phyloP scores from a whole-genome alignment of 306 rosid genomes.

The Pterocarpus santalinus region DNA sequence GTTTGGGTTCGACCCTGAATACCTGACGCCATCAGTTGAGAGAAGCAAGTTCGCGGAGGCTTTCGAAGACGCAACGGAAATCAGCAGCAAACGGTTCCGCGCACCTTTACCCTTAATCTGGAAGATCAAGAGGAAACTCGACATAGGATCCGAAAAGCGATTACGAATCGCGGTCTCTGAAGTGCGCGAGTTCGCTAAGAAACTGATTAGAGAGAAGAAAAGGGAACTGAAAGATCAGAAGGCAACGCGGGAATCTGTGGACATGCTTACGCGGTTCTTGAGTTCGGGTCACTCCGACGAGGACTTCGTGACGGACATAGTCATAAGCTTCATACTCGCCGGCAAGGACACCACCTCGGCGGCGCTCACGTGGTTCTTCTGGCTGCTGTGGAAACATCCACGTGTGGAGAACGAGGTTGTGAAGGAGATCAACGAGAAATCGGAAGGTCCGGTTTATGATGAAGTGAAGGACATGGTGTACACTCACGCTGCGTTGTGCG shows the following conservation, averaged over 20 bases:
- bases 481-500: conserved; percentile 73
- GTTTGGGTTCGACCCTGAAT: conserved; percentile 72
- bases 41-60: conserved; percentile 62
- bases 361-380: conserved; percentile 74
- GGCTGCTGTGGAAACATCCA: conserved; percentile 60
- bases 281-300: conserved; percentile 65
- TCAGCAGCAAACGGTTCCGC: conserved; percentile 54
- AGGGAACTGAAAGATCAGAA: conserved; percentile 52
- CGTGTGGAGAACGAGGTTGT: conserved; percentile 51
- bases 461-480: conserved; percentile 69
- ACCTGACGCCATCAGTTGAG: conserved; percentile 57
- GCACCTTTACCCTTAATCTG: conserved; percentile 47
- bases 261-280: conserved; percentile 68
- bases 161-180: conserved; percentile 43
- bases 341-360: conserved; percentile 70
- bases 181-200: conserved; percentile 61
- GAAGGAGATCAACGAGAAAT: conserved; percentile 48
- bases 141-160: conserved; percentile 67
- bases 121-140: conserved; percentile 58
- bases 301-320: conserved; percentile 57
- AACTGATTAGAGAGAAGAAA: conserved; percentile 61
- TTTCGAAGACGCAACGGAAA: conserved; percentile 53
- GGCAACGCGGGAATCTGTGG: conserved; percentile 48
- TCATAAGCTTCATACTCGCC: conserved; percentile 70
- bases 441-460: conserved; percentile 36